phyloP scores from a whole-genome alignment of 371 early-diverging fungal genomes.

The Aphelidium insulamus region DNA sequence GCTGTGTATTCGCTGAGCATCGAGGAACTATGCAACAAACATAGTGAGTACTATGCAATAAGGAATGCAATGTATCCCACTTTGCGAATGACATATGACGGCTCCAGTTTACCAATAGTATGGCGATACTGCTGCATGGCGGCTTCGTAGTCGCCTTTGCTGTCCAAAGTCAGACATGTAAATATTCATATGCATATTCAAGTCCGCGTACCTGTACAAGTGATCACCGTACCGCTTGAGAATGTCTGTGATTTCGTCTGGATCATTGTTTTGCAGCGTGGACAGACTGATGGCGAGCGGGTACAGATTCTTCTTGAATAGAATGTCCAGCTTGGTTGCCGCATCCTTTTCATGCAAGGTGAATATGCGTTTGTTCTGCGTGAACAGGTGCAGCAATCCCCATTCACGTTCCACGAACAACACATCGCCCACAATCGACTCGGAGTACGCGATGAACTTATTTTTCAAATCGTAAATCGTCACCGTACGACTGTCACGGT shows the following conservation, averaged over 20 bases:
- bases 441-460: constrained; percentile 65
- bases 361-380: constrained; percentile 25
- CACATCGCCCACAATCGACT: constrained; percentile 41
- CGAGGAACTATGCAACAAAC: constrained; percentile 30
- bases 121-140: constrained; percentile 77
- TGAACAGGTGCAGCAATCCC: constrained; percentile 15
- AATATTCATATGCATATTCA: background rate
- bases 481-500: constrained; percentile 17
- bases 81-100: constrained; percentile 82
- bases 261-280: constrained; percentile 38
- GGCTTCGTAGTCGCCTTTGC: constrained; percentile 65
- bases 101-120: constrained; percentile 82
- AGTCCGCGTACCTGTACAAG: constrained; percentile 23
- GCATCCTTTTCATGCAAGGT: constrained; percentile 69
- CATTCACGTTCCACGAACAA: constrained; percentile 54
- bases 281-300: constrained; percentile 61
- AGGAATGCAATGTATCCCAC: constrained; percentile 7
- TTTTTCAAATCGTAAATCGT: constrained; percentile 74
- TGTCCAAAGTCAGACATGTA: background rate
- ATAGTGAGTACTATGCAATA: background rate
- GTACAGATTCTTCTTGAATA: constrained; percentile 70
- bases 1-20: constrained; percentile 74
- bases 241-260: constrained; percentile 58
- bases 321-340: constrained; percentile 54
- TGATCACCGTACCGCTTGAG: constrained; percentile 81